Evolutionary conservation across 2,329 filamentous ascomycete genomes (phyloP).

Genomic region (Alternaria panax): DNA sequence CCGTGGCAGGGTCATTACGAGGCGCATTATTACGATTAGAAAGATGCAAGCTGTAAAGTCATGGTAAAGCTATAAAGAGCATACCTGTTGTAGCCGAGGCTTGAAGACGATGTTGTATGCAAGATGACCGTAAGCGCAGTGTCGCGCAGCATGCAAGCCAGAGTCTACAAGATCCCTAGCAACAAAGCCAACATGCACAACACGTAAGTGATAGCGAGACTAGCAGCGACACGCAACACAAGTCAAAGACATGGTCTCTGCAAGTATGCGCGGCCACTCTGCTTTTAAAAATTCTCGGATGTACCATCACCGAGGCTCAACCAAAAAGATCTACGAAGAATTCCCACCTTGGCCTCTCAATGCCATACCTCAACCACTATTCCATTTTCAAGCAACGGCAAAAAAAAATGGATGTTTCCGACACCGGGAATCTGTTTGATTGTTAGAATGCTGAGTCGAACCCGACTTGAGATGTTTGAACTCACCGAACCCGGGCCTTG

Average conservation of each 20-base stretch:
- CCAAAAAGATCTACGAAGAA: not conserved
- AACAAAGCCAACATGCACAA: not conserved
- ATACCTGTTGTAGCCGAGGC: not conserved
- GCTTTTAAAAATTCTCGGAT: not conserved
- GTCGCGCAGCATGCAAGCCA: not conserved
- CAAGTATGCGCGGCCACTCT: not conserved
- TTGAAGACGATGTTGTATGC: not conserved
- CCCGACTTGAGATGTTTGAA: not conserved
- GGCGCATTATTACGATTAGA: not conserved
- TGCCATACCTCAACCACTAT: not conserved
- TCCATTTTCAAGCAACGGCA: not conserved
- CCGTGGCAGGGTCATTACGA: not conserved
- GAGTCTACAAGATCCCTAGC: not conserved
- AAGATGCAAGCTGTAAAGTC: not conserved
- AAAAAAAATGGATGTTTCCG: constrained; percentile 19
- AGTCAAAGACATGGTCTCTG: not conserved
- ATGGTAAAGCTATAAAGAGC: not conserved
- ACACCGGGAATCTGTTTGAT: constrained; percentile 22
- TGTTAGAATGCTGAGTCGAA: constrained; percentile 1
- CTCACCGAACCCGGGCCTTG: constrained; percentile 24
- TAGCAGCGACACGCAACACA: not conserved
- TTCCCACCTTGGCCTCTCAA: not conserved
- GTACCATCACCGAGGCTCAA: not conserved
- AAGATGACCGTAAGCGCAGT: not conserved
- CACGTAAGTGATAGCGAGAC: not conserved